These are phyloP conservation scores for Trichoderma sp. DNA, from an alignment of 2,329 filamentous ascomycete species.

Conservation along the genomic window DNA sequence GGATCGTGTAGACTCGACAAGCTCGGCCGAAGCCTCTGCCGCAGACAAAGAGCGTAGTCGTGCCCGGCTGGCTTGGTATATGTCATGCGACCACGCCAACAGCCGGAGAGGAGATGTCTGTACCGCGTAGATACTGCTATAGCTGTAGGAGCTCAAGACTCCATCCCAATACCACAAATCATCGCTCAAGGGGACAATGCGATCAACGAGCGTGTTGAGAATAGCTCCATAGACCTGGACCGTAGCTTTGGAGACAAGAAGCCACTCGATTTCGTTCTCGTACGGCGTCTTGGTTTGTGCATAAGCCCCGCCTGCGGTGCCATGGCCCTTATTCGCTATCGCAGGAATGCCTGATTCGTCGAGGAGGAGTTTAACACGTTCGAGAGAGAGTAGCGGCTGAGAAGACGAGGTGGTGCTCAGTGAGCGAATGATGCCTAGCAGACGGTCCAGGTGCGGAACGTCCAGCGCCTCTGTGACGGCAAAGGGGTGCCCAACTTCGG, in stretches of 20 bases:
- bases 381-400: constrained; percentile 58
- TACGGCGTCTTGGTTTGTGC: constrained; percentile 48
- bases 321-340: constrained; percentile 37
- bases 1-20: constrained; percentile 37
- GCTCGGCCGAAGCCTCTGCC: constrained; percentile 31
- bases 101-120: constrained; percentile 80
- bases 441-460: constrained; percentile 55
- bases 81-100: constrained; percentile 67
- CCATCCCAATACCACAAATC: constrained; percentile 97
- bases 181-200: constrained; percentile 78
- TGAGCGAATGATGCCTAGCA: constrained; percentile 67
- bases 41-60: constrained; percentile 41
- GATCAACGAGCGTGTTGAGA: constrained; percentile 72
- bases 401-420: constrained; percentile 69
- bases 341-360: constrained; percentile 58
- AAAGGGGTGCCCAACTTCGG: constrained; percentile 36
- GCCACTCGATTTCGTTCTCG: constrained; percentile 82
- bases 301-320: constrained; percentile 29
- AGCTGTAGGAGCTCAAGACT: constrained; percentile 72
- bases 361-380: constrained; percentile 61
- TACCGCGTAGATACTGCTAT: constrained; percentile 77
- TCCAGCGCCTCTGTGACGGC: constrained; percentile 44
- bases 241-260: constrained; percentile 85
- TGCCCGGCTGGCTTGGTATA: constrained; percentile 61
- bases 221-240: constrained; percentile 86